Base-by-base conservation (phyloP, 495 filamentous ascomycete genomes). In the Evernia prunastri region DNA sequence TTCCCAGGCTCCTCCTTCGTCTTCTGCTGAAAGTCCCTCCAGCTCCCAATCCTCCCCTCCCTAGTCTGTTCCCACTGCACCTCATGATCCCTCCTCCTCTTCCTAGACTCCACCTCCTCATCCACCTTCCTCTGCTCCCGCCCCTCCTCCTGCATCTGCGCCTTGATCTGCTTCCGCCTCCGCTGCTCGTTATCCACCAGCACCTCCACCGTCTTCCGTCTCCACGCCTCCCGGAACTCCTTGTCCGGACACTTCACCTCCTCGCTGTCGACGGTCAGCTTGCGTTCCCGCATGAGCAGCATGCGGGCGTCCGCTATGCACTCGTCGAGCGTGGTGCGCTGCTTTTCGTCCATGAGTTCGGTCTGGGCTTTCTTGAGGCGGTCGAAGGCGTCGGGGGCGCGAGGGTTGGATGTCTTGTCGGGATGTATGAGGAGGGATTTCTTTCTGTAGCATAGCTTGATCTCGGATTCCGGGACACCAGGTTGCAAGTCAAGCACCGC, bases 361-460 rank as follows among this genome's bases (percentile, higher is more conserved):
- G 85, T 89, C 70, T 97, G 90, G 13, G 94, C 94, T 74, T 97
- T 96, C 73, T 96, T 96, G 7, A 99, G 85, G 3, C 91, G 86
- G 77, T 99, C 94, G 73, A 99, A 99, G 67, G 94, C 95, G 70
- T 97, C 92, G 1, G 94, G 93, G 12, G 94, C 94, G 36, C 79
- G 81, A 1, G 90, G 89, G 74, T 99, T 97, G 68, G 85, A 86
- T 59, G 95, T 97, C 77, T 97, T 97, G 78, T 99, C 94, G 15
- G 94, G 94, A 78, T 99, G 94, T 79, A 99, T 97, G 9, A 99
- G 85, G 39, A 99, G 87, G 20, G 94, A 99, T 73, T 96, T 97
- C 69, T 88, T 91, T 77, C 94, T 91, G 80, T 97, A 99, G 73
- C 82, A 80, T 65, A 86, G 77, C 77, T 97, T 97, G 80, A 99